These are phyloP conservation scores for Begonia masoniana DNA, from an alignment of 306 rosid genomes.

Conservation along the genomic window DNA sequence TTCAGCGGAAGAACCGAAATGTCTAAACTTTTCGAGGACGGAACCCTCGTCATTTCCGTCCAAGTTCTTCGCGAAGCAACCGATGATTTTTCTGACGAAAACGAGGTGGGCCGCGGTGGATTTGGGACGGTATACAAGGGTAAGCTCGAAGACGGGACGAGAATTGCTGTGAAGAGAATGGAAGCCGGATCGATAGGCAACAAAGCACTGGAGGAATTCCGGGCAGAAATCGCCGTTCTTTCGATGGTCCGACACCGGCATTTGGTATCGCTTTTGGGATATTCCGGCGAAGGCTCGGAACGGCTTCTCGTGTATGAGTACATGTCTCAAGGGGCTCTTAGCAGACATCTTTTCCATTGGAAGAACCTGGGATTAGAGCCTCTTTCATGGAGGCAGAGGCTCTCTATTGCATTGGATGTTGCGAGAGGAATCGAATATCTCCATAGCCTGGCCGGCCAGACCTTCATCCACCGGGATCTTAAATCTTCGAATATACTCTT, in stretches of 20 bases:
- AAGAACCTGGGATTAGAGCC: constrained; percentile 48
- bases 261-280: constrained; percentile 66
- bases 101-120: constrained; percentile 77
- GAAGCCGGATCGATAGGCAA: constrained; percentile 37
- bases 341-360: constrained; percentile 84
- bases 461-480: constrained; percentile 73
- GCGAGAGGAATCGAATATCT: constrained; percentile 76
- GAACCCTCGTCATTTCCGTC: constrained; percentile 44
- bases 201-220: constrained; percentile 70
- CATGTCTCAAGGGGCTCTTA: constrained; percentile 77
- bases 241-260: constrained; percentile 76
- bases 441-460: constrained; percentile 54
- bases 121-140: constrained; percentile 86
- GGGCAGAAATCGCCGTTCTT: constrained; percentile 65
- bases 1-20: constrained; percentile 37
- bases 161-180: constrained; percentile 80
- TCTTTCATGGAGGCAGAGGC: constrained; percentile 58
- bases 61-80: constrained; percentile 66
- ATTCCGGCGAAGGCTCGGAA: constrained; percentile 53
- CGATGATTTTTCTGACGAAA: constrained; percentile 37
- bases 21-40: constrained; percentile 37
- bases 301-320: constrained; percentile 69
- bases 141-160: constrained; percentile 63
- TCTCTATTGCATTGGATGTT: constrained; percentile 68
- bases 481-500: constrained; percentile 78